A percentile compares a stretch with the other conserved stretches of the same genome.
phyloP scores from a whole-genome alignment of 371 early-diverging fungal species.

The Nematocida minor region DNA sequence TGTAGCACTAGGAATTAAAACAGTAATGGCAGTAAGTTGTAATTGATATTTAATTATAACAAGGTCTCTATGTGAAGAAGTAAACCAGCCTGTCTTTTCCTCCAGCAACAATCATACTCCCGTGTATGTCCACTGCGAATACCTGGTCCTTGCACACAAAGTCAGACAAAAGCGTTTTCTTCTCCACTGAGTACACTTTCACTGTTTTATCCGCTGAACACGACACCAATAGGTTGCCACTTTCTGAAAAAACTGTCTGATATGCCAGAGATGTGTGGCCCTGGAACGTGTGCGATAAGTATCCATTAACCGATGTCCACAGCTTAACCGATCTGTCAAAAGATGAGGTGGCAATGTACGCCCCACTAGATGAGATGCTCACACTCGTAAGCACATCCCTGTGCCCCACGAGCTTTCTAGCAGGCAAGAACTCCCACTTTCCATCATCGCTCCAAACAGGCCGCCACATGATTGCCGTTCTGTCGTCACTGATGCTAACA shows the following conservation, averaged over 20 bases:
- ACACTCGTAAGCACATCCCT: slow-evolving; percentile 91
- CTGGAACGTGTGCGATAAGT: slow-evolving; percentile 70
- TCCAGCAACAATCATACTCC: slow-evolving; percentile 60
- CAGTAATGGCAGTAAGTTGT: no score
- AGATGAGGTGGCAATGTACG: slow-evolving; percentile 82
- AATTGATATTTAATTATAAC: no score
- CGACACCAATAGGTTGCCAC: slow-evolving; percentile 71
- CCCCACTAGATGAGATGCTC: slow-evolving; percentile 79
- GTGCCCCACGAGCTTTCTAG: slow-evolving; percentile 69
- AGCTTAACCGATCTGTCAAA: slow-evolving; percentile 89
- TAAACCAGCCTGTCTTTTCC: slow-evolving; percentile 62
- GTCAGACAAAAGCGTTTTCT: slow-evolving; percentile 58
- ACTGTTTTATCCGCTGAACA: slow-evolving; percentile 84
- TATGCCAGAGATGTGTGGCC: slow-evolving; percentile 64
- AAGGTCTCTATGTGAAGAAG: slow-evolving; percentile 61
- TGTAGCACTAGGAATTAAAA: no score
- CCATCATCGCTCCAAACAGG: slow-evolving; percentile 9
- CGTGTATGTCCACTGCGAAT: slow-evolving; percentile 60
- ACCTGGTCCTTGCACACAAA: slow-evolving; percentile 65
- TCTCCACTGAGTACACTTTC: slow-evolving; percentile 77
- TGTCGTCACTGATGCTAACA: slow-evolving; percentile 45
- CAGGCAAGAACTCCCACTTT: slow-evolving; percentile 8
- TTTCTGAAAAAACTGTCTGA: slow-evolving; percentile 80
- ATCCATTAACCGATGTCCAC: slow-evolving; percentile 75
- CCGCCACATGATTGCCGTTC: slow-evolving; percentile 40